phyloP scores from a whole-genome alignment of 2,329 filamentous ascomycete genomes.

The Colletotrichum gloeosporioides region DNA sequence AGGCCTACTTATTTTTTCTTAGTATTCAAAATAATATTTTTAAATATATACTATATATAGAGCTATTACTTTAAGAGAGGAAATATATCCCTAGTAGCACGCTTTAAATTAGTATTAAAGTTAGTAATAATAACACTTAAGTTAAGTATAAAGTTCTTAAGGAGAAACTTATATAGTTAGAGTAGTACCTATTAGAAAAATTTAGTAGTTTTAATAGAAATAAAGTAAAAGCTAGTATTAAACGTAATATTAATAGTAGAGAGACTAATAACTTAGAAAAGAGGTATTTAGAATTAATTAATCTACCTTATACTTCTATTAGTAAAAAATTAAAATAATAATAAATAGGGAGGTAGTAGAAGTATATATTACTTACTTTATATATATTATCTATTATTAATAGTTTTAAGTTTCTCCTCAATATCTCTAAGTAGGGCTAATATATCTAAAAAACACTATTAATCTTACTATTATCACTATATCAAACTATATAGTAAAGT shows the following conservation, averaged over 20 bases:
- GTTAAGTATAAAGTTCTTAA: not conserved
- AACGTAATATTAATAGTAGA: no score
- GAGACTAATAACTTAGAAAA: no score
- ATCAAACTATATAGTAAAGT: no score
- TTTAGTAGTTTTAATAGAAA: no score
- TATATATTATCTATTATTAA: not conserved
- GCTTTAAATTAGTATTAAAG: not conserved
- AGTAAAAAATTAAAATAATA: not conserved
- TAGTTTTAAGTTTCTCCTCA: not conserved
- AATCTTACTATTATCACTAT: no score
- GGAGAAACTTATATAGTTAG: not conserved
- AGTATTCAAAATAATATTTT: not conserved
- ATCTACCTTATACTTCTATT: not conserved
- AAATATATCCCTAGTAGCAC: not conserved
- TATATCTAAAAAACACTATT: not conserved
- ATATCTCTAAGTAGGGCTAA: not conserved
- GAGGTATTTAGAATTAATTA: not conserved
- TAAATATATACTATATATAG: not conserved
- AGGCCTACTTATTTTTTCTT: not conserved
- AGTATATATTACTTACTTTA: not conserved
- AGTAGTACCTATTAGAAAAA: not conserved
- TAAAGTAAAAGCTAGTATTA: no score
- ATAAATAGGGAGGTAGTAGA: not conserved
- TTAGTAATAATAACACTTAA: not conserved
- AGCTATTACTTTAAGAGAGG: not conserved